These are phyloP conservation scores for Sporothrix variecibatus DNA, from an alignment of 2,329 filamentous ascomycete genomes.

Conservation along the genomic window DNA sequence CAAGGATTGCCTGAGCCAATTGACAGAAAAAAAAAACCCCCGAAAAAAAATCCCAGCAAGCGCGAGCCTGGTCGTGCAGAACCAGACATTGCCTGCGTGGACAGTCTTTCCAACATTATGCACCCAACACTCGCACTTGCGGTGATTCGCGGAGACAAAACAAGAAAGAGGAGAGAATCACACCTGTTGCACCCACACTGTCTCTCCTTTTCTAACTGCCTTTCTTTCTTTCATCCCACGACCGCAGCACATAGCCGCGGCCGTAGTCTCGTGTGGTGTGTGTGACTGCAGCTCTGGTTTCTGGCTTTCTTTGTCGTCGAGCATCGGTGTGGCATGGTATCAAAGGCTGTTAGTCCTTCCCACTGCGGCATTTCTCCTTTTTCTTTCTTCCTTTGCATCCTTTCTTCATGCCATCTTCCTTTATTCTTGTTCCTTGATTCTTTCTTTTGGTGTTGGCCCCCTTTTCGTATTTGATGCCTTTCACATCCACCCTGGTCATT, in stretches of 20 bases:
- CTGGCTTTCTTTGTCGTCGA: constrained; percentile 25
- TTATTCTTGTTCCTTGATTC: neutral
- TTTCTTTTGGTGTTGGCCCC: neutral
- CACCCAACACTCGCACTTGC: neutral
- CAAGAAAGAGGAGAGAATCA: neutral
- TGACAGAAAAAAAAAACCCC: neutral
- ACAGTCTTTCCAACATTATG: neutral
- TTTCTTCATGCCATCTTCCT: constrained; percentile 1
- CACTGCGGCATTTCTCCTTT: constrained; percentile 9
- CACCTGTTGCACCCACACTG: neutral
- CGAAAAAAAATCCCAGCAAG: neutral
- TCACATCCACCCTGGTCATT: neutral
- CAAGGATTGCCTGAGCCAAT: neutral
- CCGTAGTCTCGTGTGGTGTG: constrained; percentile 19
- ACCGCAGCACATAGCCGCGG: neutral
- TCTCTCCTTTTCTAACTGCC: neutral
- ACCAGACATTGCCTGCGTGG: neutral
- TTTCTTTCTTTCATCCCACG: constrained; percentile 3
- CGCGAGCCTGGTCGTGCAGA: constrained; percentile 10
- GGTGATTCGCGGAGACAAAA: neutral
- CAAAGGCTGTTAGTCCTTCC: constrained; percentile 18
- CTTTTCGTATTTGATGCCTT: constrained; percentile 17
- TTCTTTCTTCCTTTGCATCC: constrained; percentile 10
- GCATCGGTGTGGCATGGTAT: constrained; percentile 16
- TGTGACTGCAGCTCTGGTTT: constrained; percentile 20